Conservation (phyloP, 2,329 filamentous ascomycete species). For the Thelonectria discophora region DNA sequence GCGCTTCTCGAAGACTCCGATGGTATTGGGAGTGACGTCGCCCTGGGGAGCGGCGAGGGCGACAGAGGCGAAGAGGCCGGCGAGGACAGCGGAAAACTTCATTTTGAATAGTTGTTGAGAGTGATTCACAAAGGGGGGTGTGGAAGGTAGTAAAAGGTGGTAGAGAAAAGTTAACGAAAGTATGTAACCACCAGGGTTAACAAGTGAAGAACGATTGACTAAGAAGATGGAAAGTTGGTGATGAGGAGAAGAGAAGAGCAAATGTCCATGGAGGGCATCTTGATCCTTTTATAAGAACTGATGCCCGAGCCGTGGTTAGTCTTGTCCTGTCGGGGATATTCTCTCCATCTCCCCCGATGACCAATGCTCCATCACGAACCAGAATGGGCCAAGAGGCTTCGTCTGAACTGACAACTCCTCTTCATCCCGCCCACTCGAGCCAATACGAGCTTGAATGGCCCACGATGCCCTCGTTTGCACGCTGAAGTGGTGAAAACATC, state of each 20-base stretch:
- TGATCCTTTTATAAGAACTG: not conserved
- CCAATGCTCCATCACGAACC: too few species aligned
- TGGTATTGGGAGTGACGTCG: constrained; percentile 38
- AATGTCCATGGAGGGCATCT: not conserved
- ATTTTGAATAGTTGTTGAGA: constrained; percentile 28
- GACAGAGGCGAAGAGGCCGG: constrained; percentile 35
- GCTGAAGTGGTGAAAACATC: not conserved
- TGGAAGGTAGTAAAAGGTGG: not conserved
- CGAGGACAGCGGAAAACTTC: constrained; percentile 39
- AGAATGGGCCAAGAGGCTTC: not conserved
- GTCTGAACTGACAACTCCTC: not conserved
- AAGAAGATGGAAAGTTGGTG: constrained; percentile 19
- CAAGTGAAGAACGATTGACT: constrained; percentile 19
- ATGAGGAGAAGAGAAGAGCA: constrained; percentile 8
- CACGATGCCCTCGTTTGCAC: not conserved
- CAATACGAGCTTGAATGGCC: not conserved
- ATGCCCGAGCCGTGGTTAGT: not conserved
- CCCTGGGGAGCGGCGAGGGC: constrained; percentile 36
- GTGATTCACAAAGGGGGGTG: not conserved
- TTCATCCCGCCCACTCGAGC: not conserved
- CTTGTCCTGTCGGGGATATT: not conserved
- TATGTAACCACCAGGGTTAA: constrained; percentile 39
- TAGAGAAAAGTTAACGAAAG: constrained; percentile 24
- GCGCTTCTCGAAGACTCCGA: constrained; percentile 38
- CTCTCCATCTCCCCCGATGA: not conserved